Base-by-base conservation (phyloP, 192 early-diverging fungal genomes). In the Backusella psychrophila region DNA sequence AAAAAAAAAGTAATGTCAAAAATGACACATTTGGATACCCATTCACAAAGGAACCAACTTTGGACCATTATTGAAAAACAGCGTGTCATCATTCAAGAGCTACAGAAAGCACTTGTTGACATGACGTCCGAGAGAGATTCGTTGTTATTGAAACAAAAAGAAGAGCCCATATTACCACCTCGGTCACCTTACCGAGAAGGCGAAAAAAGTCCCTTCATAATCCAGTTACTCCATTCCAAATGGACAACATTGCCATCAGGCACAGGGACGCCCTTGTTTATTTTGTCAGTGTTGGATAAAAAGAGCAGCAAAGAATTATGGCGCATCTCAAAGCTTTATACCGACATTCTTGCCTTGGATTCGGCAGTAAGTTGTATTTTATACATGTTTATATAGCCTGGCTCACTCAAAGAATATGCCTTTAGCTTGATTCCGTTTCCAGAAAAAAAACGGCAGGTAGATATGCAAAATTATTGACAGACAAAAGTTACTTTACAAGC, bases 51-150 rank as follows among this genome's bases (percentile, higher is more conserved):
- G 65, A 92, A 91, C n/a, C 91, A 93, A 80, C 88, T 98, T 34
- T 96, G 95, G 94, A 94, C 92, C 81, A 92, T 96, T 75, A 93
- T 96, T 73, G 95, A 96, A 78, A 90, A 93, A 71, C 96, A 98
- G 85, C 87, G 93, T 67, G 80, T 85, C 49, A 93, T 96, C 63
- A 96, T 98, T 73, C 91, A 93, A 66, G 92, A 93, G 68, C 83
- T 98, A 72, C 93, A 96, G 87, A 92, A 91, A 71, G 87, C 87
- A 23, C 74, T 84, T 15, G 49, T 78, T 56, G 76, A 84, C 35
- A 35, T 88, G 29, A 73, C 76, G 6, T 38, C 84, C 4, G 86
- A 86, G 23, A 76, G 85, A 38, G 87, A 88, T 75, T 74, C 80
- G 11, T 66, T 87, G 14, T n/a, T 71, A 68, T 46, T 23, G 15